Conservation (phyloP, 768 basidiomycete genomes). For the Gloeopeniophorella convolvens region DNA sequence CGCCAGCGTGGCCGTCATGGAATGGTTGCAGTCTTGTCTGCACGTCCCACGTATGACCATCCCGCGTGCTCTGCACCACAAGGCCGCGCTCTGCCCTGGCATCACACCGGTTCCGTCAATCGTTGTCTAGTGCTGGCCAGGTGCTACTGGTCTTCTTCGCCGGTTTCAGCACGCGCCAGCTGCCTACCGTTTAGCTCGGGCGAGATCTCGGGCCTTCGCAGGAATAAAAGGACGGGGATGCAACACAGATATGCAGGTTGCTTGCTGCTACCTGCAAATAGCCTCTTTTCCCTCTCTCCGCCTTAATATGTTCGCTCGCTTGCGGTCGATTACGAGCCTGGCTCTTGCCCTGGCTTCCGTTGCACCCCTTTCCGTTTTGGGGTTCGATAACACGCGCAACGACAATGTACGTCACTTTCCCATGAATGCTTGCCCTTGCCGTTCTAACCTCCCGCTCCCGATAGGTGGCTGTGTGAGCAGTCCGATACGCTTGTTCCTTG, state of each 20-base stretch:
- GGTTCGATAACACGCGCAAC: slow-evolving; percentile 31
- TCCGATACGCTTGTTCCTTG: neutral
- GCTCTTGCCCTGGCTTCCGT: neutral
- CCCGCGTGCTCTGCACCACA: neutral
- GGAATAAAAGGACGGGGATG: neutral
- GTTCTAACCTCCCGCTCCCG: neutral
- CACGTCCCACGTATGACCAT: neutral
- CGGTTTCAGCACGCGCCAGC: neutral
- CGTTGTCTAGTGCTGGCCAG: too few species aligned
- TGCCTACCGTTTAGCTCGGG: neutral
- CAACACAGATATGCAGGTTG: neutral
- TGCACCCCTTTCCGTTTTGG: slow-evolving; percentile 13
- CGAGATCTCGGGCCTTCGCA: neutral
- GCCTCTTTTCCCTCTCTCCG: neutral
- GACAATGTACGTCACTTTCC: slow-evolving; percentile 32
- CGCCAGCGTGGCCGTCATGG: neutral
- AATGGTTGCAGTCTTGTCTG: neutral
- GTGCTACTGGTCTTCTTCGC: neutral
- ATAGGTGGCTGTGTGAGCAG: slow-evolving; percentile 27
- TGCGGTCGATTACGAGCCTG: neutral
- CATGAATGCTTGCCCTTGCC: neutral
- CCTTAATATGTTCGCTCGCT: neutral
- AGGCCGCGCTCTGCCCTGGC: neutral
- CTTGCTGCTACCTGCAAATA: neutral
- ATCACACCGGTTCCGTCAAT: too few species aligned